Conservation (phyloP, 129 eudicot species). For the Cynara cardunculus region DNA sequence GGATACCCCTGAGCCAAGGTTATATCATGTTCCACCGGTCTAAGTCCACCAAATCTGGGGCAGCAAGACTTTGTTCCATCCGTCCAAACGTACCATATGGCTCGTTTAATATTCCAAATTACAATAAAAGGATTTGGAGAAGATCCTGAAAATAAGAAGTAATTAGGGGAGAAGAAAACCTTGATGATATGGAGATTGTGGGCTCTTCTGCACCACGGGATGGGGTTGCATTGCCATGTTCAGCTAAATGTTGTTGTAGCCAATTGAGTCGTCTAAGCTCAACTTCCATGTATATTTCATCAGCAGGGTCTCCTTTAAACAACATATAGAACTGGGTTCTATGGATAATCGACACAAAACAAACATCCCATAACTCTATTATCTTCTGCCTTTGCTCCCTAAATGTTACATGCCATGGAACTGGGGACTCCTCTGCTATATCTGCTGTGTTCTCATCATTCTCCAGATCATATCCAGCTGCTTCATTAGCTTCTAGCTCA, state of each 20-base stretch:
- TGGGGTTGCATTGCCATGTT: conserved; percentile 82
- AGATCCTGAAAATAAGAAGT: background rate
- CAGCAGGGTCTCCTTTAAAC: conserved; percentile 90
- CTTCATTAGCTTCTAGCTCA: conserved; percentile 94
- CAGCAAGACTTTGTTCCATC: background rate
- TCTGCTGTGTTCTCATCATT: conserved; percentile 46
- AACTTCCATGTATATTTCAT: conserved; percentile 90
- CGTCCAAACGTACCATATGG: background rate
- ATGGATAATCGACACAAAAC: conserved; percentile 85
- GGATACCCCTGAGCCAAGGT: background rate
- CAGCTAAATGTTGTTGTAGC: conserved; percentile 81
- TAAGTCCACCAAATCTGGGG: background rate
- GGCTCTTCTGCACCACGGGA: conserved; percentile 78
- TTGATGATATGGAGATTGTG: conserved; percentile 77
- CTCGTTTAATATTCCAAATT: too few relatives aligned
- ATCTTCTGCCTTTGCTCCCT: conserved; percentile 89
- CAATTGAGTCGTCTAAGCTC: conserved; percentile 89
- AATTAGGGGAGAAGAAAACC: conserved; percentile 35
- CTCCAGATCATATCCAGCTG: conserved; percentile 77
- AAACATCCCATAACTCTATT: conserved; percentile 85
- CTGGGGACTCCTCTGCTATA: conserved; percentile 47
- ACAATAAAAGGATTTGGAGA: background rate
- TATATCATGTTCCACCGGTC: background rate
- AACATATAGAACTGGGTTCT: conserved; percentile 91
- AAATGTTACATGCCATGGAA: conserved; percentile 60